phyloP scores from a whole-genome alignment of 2,329 filamentous ascomycete species.

The Clarireedia homoeocarpa region DNA sequence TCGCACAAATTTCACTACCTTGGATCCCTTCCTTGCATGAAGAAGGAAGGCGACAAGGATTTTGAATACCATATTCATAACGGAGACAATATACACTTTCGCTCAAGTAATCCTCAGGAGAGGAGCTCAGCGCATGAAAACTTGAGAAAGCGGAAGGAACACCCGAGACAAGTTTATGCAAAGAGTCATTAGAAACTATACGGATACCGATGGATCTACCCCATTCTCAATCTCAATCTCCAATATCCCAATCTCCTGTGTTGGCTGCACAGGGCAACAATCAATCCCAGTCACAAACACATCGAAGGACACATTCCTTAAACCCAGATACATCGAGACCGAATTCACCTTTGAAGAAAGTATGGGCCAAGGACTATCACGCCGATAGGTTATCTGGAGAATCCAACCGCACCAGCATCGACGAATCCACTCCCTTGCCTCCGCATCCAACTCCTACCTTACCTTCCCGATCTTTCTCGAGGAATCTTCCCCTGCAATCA shows the following conservation, averaged over 20 bases:
- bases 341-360: slow-evolving; percentile 14
- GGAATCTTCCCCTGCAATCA: slow-evolving; percentile 8
- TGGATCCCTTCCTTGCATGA: slow-evolving; percentile 2
- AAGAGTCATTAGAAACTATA: slow-evolving; percentile 8
- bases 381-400: slow-evolving; percentile 13
- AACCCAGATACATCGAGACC: slow-evolving; percentile 13
- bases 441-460: slow-evolving; percentile 8
- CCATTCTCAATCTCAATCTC: slow-evolving; percentile 4
- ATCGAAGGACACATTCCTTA: slow-evolving; percentile 9
- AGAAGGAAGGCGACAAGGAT: slow-evolving; percentile 3
- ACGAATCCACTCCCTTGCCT: slow-evolving; percentile 10
- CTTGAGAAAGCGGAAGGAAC: slow-evolving; percentile 12
- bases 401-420: slow-evolving; percentile 4
- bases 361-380: slow-evolving; percentile 24
- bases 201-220: slow-evolving; percentile 3
- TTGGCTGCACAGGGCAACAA: slow-evolving; percentile 7
- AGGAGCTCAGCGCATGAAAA: background rate
- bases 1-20: background rate
- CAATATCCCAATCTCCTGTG: slow-evolving; percentile 4
- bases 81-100: background rate
- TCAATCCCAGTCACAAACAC: slow-evolving; percentile 1
- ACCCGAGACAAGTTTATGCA: slow-evolving; percentile 15
- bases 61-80: background rate
- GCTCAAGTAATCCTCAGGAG: slow-evolving; percentile 1
- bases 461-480: slow-evolving; percentile 5